phyloP scores from a whole-genome alignment of 805 yeast genomes.

The Brettanomyces nanus region DNA sequence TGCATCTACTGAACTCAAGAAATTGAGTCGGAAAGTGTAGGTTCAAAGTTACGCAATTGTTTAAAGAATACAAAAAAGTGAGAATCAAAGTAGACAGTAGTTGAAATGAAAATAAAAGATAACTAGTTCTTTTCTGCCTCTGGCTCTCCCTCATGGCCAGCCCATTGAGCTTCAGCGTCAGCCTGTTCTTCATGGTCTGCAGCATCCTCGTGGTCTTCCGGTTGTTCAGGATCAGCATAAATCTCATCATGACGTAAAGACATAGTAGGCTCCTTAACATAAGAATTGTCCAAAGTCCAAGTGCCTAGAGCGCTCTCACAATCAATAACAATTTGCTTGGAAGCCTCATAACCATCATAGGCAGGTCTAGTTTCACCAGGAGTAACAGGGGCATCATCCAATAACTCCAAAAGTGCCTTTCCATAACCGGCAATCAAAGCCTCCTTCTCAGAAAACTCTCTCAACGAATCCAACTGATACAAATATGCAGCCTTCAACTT shows the following conservation, averaged over 20 bases:
- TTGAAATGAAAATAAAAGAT: neutral
- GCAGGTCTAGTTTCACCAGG: slow-evolving; percentile 99
- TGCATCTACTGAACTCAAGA: neutral
- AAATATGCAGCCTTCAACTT: slow-evolving; percentile 95
- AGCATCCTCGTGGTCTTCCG: slow-evolving; percentile 24
- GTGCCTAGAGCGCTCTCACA: slow-evolving; percentile 92
- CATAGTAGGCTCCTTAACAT: slow-evolving; percentile 74
- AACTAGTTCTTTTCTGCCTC: neutral
- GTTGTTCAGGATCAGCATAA: slow-evolving; percentile 53
- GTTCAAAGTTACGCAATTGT: neutral
- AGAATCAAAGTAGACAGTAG: neutral
- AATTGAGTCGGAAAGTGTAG: neutral
- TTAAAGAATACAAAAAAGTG: neutral
- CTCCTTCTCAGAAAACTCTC: slow-evolving; percentile 92
- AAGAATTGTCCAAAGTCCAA: slow-evolving; percentile 96
- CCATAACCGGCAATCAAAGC: slow-evolving; percentile 99
- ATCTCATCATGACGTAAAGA: slow-evolving; percentile 48
- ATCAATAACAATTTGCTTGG: slow-evolving; percentile 95
- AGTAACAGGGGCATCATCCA: slow-evolving; percentile 95
- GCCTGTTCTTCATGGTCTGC: slow-evolving; percentile 32
- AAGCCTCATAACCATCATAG: slow-evolving; percentile 96
- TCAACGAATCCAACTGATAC: slow-evolving; percentile 91
- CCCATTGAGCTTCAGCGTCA: slow-evolving; percentile 15
- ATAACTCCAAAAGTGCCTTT: slow-evolving; percentile 89
- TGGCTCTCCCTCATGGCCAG: slow-evolving; percentile 8